phyloP scores from a whole-genome alignment of 2,329 filamentous ascomycete genomes.

The Fusarium chlamydosporum region DNA sequence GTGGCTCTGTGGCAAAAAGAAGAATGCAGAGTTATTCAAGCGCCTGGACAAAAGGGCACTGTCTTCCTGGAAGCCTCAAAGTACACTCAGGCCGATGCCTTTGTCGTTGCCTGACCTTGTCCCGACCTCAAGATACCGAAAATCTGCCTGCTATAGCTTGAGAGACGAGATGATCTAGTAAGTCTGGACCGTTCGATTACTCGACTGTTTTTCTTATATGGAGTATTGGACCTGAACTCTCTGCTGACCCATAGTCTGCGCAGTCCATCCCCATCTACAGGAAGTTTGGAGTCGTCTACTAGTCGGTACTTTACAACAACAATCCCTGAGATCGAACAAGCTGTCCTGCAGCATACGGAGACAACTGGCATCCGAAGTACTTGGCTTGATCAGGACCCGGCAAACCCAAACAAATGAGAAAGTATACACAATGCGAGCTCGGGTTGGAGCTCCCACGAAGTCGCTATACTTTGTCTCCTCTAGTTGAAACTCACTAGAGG shows the following conservation, averaged over 20 bases:
- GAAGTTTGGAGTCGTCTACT: conserved; percentile 16
- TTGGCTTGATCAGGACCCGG: background rate
- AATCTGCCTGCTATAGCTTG: conserved; percentile 1
- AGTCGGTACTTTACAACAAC: conserved; percentile 43
- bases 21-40: conserved; percentile 53
- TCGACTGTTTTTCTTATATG: too few relatives aligned
- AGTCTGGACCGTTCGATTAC: background rate
- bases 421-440: conserved; percentile 7
- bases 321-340: background rate
- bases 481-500: conserved; percentile 18
- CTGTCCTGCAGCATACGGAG: background rate
- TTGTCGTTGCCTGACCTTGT: conserved; percentile 52
- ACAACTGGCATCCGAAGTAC: background rate
- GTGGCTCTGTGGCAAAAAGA: conserved; percentile 55
- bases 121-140: background rate
- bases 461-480: conserved; percentile 4
- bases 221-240: background rate
- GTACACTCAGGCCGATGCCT: conserved; percentile 54
- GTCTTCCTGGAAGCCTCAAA: conserved; percentile 47
- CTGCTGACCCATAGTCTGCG: background rate
- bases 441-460: background rate
- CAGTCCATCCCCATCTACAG: conserved; percentile 14
- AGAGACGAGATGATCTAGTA: conserved; percentile 1
- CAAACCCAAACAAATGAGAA: conserved; percentile 25
- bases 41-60: conserved; percentile 52